Base-by-base conservation (phyloP, 129 eudicot species). In the Lactuca sativa region DNA sequence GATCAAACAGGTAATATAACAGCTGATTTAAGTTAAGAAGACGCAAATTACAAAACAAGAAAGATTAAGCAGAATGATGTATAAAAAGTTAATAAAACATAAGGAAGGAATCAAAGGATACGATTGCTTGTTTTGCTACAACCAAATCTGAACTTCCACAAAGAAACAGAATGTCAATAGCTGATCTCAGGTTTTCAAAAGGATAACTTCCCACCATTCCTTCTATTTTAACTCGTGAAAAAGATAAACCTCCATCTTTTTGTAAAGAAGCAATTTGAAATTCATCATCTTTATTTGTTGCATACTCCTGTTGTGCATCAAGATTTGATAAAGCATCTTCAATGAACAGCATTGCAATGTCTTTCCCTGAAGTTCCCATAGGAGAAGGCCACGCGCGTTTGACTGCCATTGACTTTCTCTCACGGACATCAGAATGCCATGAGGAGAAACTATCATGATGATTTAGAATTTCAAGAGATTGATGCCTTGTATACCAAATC, bases 121-220 rank as follows among this genome's bases (percentile, higher is more conserved):
- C 99, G 15, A 95, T 90, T 44, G 99, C 97, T 67, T 86, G 95
- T 81, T 95, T 95, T 62, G 99, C 92, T 32, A 95, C 82, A 77
- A 90, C 93, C 89, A 95, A 40, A 82, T 90, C 97, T 60, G 97
- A 86, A 73, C 85, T 90, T 72, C 97, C 99, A 70, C 69, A 85
- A 17, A 95, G 76, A 77, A 95, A 95, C 16, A 95, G 97, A 62
- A 82, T 63, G 79, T 95, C 97, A 80, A 84, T 78, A 69, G 91
- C 99, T 44, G 82, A 86, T 37, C 96, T 84, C 59, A 90, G 70
- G 72, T 75, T 84, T 84, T 85, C 96, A 76, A 87, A 95, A 14
- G 99, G 99, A 65, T 95, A 95, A 73, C 80, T 74, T 74, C 92
- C 93, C 11, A 76, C 80, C 83, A 90, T 70, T 61, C 96, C 99